Conservation (phyloP, 768 basidiomycete genomes). For the Boletales sp. region DNA sequence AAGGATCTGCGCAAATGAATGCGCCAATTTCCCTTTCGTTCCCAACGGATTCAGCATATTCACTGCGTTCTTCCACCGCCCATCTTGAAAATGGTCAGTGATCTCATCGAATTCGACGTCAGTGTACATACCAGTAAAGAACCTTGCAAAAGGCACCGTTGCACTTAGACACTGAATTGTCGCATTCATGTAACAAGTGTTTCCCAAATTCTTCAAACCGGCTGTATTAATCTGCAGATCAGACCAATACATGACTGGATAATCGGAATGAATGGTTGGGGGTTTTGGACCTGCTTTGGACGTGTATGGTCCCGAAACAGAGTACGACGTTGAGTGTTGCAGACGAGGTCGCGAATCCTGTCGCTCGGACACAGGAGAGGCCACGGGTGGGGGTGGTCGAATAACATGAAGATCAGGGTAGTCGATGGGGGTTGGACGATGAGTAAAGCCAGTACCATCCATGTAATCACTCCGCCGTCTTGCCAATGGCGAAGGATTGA, state of each 20-base stretch:
- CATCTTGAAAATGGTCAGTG: slow-evolving; percentile 44
- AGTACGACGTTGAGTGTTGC: slow-evolving; percentile 35
- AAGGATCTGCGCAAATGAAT: slow-evolving; percentile 79
- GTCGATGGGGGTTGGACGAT: slow-evolving; percentile 57
- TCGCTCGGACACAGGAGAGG: slow-evolving; percentile 64
- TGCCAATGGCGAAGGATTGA: slow-evolving; percentile 73
- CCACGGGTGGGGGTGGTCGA: slow-evolving; percentile 78
- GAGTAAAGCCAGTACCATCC: slow-evolving; percentile 58
- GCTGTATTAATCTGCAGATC: slow-evolving; percentile 76
- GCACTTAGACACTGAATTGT: slow-evolving; percentile 96
- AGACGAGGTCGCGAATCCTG: slow-evolving; percentile 71
- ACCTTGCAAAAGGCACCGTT: slow-evolving; percentile 87
- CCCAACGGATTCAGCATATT: slow-evolving; percentile 86
- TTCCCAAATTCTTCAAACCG: slow-evolving; percentile 91
- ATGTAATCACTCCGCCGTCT: slow-evolving; percentile 74
- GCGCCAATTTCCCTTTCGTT: slow-evolving; percentile 78
- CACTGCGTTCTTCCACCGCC: slow-evolving; percentile 76
- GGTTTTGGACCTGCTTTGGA: slow-evolving; percentile 45
- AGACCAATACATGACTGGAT: slow-evolving; percentile 81
- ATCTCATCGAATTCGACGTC: background rate
- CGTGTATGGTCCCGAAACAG: slow-evolving; percentile 17
- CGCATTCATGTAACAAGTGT: slow-evolving; percentile 99
- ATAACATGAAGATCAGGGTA: slow-evolving; percentile 75
- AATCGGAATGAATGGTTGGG: slow-evolving; percentile 70
- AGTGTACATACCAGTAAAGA: slow-evolving; percentile 72